A percentile compares a stretch with the other conserved stretches of the same genome.
These are phyloP conservation scores for Chlamydomonas reinhardtii DNA, from an alignment of 163 green algal genomes.

Conservation along the genomic window DNA sequence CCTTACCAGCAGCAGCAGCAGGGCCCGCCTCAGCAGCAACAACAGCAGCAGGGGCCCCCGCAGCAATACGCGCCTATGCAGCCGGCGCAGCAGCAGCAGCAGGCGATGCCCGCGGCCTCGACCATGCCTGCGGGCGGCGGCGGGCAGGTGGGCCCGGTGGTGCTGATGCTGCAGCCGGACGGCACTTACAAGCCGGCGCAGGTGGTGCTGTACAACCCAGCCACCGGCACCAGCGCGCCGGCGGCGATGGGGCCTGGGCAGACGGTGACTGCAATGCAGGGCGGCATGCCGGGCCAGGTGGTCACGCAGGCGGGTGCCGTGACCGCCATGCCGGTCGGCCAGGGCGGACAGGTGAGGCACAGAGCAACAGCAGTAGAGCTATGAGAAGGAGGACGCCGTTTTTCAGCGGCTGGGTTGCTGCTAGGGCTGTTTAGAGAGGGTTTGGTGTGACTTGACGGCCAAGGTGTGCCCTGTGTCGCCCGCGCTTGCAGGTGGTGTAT, in stretches of 20 bases:
- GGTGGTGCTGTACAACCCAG: constrained; percentile 33
- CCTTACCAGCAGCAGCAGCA: neutral
- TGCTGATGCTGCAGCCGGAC: constrained; percentile 50
- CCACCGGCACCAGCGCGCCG: neutral
- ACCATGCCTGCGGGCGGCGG: neutral
- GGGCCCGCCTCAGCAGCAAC: neutral
- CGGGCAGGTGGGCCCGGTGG: constrained; percentile 27
- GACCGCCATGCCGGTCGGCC: neutral
- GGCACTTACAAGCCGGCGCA: constrained; percentile 48
- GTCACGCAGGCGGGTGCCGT: neutral
- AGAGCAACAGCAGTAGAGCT: neutral
- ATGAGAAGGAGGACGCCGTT: too few relatives aligned
- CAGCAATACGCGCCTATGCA: neutral
- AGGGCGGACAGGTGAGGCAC: neutral
- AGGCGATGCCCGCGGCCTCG: neutral
- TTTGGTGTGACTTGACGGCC: too few relatives aligned
- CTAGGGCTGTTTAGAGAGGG: too few relatives aligned
- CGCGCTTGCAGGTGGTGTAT: constrained; percentile 13
- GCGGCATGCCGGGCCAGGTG: neutral
- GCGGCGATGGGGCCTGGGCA: too few relatives aligned
- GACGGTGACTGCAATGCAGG: neutral
- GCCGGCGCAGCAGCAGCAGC: neutral
- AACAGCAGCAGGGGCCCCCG: neutral
- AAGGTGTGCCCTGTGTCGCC: too few relatives aligned
- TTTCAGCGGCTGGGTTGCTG: too few relatives aligned